These are phyloP conservation scores for Monosporozyma servazzii DNA, from an alignment of 805 yeast genomes.

Conservation along the genomic window DNA sequence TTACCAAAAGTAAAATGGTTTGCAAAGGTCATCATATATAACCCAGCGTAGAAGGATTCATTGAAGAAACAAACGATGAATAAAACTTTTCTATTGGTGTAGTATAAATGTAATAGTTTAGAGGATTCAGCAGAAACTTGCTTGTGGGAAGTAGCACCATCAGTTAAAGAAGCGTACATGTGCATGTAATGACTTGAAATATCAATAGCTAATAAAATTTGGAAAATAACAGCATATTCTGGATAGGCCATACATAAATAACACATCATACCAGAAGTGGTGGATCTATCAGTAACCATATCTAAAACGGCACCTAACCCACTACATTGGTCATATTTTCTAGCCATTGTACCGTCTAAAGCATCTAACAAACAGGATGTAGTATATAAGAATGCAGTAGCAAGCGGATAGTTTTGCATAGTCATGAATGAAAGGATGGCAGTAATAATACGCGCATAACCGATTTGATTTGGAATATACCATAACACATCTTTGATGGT, in stretches of 20 bases:
- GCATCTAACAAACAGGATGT: constrained; percentile 91
- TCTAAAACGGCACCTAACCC: constrained; percentile 93
- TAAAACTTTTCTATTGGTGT: constrained; percentile 73
- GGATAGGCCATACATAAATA: constrained; percentile 79
- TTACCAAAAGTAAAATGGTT: constrained; percentile 46
- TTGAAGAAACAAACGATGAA: constrained; percentile 88
- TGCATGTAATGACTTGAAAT: constrained; percentile 95
- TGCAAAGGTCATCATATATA: constrained; percentile 64
- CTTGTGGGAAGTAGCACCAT: constrained; percentile 80
- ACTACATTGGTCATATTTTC: constrained; percentile 81
- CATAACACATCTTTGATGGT: constrained; percentile 53
- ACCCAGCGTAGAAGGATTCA: constrained; percentile 84
- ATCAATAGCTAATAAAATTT: constrained; percentile 72
- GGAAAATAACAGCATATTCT: constrained; percentile 47
- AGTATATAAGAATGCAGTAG: constrained; percentile 70
- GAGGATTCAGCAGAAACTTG: constrained; percentile 62
- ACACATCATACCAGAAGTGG: constrained; percentile 88
- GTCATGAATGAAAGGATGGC: constrained; percentile 71
- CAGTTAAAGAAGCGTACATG: constrained; percentile 85
- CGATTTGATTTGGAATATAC: constrained; percentile 87
- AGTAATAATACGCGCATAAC: constrained; percentile 74
- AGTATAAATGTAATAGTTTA: constrained; percentile 71
- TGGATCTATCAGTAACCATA: constrained; percentile 97
- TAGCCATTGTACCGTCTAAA: constrained; percentile 90
- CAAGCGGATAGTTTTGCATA: constrained; percentile 77